Percentiles rank a stretch among this genome's conserved stretches.
Evolutionary conservation across 805 yeast genomes (phyloP).

Genomic region (Pichia heedii): DNA sequence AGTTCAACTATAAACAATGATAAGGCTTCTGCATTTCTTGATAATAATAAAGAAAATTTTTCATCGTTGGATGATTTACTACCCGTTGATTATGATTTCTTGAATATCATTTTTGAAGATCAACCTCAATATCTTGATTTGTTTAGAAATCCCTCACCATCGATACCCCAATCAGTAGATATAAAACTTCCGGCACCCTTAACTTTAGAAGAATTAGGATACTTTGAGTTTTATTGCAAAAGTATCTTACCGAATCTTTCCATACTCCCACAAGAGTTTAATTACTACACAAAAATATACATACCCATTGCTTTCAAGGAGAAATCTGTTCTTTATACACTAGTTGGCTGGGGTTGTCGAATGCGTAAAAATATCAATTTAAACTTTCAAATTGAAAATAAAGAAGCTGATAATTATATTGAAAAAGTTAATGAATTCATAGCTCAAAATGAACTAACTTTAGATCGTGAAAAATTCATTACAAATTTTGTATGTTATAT

Average conservation of each 20-base stretch:
- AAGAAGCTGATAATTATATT: conserved; percentile 15
- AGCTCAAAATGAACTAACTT: conserved; percentile 4
- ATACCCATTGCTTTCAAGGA: conserved; percentile 45
- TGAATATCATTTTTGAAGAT: conserved; percentile 8
- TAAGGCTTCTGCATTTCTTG: neutral
- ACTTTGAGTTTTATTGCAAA: conserved; percentile 40
- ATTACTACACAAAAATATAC: conserved; percentile 44
- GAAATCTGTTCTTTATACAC: conserved; percentile 37
- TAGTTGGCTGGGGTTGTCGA: conserved; percentile 48
- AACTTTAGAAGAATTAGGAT: conserved; percentile 14
- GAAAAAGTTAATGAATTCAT: conserved; percentile 9
- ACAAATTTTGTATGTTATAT: conserved; percentile 23
- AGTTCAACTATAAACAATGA: neutral
- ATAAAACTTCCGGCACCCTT: conserved; percentile 16
- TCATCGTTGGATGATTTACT: conserved; percentile 5
- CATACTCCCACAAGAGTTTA: conserved; percentile 38
- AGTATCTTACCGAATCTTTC: conserved; percentile 38
- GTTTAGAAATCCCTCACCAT: conserved; percentile 3
- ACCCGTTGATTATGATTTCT: conserved; percentile 9
- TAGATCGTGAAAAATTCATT: conserved; percentile 17
- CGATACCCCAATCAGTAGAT: conserved; percentile 9
- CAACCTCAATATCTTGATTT: conserved; percentile 11
- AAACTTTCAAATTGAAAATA: conserved; percentile 16
- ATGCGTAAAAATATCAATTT: conserved; percentile 15
- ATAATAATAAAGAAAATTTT: neutral